A percentile compares a stretch with the other conserved stretches of the same genome.
Conservation (phyloP, 108 stramenopile species). For the Skeletonema menzelii region DNA sequence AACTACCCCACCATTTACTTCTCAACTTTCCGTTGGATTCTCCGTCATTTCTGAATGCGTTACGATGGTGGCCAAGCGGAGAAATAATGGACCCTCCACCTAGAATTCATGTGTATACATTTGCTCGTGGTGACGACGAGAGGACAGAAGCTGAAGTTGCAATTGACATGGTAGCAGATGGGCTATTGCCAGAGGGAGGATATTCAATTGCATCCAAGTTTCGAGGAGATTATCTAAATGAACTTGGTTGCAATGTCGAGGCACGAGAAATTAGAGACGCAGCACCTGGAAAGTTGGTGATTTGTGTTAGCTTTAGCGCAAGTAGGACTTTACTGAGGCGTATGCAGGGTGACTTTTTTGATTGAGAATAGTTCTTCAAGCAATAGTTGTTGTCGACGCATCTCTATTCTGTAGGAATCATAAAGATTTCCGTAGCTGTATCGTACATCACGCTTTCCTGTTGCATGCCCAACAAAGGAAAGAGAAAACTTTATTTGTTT, state of each 20-base stretch:
- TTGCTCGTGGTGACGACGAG: constrained; percentile 58
- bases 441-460: background rate
- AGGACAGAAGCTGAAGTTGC: constrained; percentile 62
- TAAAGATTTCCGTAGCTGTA: no score
- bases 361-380: background rate
- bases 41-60: constrained; percentile 64
- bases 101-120: constrained; percentile 73
- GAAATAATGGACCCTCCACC: constrained; percentile 39
- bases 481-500: background rate
- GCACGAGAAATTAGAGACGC: constrained; percentile 82
- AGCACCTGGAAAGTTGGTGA: constrained; percentile 82
- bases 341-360: constrained; percentile 77
- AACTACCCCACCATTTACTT: constrained; percentile 76
- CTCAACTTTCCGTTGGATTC: constrained; percentile 82
- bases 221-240: constrained; percentile 65
- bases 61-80: constrained; percentile 75
- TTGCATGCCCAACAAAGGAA: background rate
- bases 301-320: constrained; percentile 82
- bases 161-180: constrained; percentile 66
- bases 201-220: constrained; percentile 36
- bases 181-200: constrained; percentile 59
- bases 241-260: constrained; percentile 61
- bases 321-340: constrained; percentile 61
- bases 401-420: no score
- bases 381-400: background rate